These are phyloP conservation scores for Magnusiomyces suaveolens DNA, from an alignment of 1,139 yeast genomes.

Conservation along the genomic window DNA sequence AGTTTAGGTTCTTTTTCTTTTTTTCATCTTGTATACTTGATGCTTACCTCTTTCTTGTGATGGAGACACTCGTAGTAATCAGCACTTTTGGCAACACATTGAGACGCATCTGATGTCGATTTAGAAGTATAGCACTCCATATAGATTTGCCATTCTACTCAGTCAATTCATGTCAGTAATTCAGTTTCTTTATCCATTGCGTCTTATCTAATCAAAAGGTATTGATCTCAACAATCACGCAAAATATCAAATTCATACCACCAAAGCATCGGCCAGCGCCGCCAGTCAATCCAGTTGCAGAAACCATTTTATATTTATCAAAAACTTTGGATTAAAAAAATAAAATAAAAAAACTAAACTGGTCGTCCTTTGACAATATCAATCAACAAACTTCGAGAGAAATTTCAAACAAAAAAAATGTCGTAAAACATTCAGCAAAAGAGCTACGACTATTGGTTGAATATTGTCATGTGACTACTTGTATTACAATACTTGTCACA, in stretches of 20 bases:
- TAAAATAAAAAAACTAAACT: no score
- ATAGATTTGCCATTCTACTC: conserved; percentile 38
- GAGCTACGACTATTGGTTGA: neutral
- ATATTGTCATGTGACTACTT: neutral
- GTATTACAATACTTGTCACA: neutral
- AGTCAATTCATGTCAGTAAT: no score
- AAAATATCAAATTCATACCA: conserved; percentile 31
- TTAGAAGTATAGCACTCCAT: conserved; percentile 39
- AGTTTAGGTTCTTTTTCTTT: no score
- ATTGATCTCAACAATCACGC: no score
- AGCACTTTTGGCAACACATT: conserved; percentile 37
- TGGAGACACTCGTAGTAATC: conserved; percentile 44
- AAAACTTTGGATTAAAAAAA: no score
- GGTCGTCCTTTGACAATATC: no score
- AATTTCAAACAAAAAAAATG: no score
- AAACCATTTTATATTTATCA: conserved; percentile 27
- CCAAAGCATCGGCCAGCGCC: conserved; percentile 42
- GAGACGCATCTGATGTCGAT: conserved; percentile 30
- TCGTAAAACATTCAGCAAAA: neutral
- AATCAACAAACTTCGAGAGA: no score
- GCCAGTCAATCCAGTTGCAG: conserved; percentile 37
- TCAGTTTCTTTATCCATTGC: no score
- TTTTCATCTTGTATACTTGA: no score
- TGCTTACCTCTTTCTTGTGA: conserved; percentile 37
- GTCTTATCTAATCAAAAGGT: no score